Base-by-base conservation (phyloP, 306 rosid species). In the Corylus americana region DNA sequence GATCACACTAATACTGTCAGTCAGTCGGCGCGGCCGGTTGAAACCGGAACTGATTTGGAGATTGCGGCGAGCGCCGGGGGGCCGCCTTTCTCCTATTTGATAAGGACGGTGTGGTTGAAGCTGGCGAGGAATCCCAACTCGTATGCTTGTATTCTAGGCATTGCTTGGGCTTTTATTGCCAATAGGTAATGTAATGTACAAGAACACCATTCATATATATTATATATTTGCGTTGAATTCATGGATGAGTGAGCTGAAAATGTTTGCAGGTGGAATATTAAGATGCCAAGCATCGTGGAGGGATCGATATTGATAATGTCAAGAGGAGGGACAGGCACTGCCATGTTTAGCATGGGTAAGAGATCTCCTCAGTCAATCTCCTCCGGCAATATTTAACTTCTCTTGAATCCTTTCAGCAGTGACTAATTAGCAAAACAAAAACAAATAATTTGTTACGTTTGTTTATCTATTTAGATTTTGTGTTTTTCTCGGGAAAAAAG, bases 271-370 rank as follows among this genome's bases (percentile, higher is more conserved):
- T 94, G 95, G 92, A 84, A 93, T 76, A 66, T 95, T 79, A 76
- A 88, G 80, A 80, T 93, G 87, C 99, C 98, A 18, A 82, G 86
- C 87, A 88, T 95, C 69, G 55, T 95, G 44, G 97, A 93, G 29
- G 98, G 92, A 2, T 95, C 94, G 18, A 81, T 95, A 73, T 54
- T 76, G 55, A 95, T 95, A 80, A 91, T 95, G 97, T 93, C 99
- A 12, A 92, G 42, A 80, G 92, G 98, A 12, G 99, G 97, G 35
- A 90, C 73, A 0, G 99, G 99, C 63, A 91, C 99, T 55, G 97
- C 98, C 85, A 95, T 95, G 99, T 95, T 95, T 82, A 89, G 94
- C 61, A 90, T 95, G 99, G 99, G 99, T 92, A 79, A 88, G 92
- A 71, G 45, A 42, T 42, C 5, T 39, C 6, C 4, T 47, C 63